Evolutionary conservation across 1,284 basidiomycete species (phyloP).

Genomic region (Jaminaea rosea): DNA sequence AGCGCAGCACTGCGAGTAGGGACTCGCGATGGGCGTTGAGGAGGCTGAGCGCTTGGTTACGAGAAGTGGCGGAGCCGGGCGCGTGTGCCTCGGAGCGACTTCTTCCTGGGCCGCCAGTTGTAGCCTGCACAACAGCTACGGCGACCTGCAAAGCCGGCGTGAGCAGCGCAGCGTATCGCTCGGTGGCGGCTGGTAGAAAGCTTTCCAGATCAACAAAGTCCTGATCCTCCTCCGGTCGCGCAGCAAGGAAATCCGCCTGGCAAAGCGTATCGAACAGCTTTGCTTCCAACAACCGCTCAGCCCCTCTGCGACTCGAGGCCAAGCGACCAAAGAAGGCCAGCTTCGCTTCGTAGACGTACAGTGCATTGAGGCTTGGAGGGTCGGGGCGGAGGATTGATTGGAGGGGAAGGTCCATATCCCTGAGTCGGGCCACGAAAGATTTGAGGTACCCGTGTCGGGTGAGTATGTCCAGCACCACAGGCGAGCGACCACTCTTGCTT

Average conservation of each 20-base stretch:
- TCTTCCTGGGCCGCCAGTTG: conserved; percentile 14
- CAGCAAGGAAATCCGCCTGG: conserved; percentile 76
- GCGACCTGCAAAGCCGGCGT: conserved; percentile 74
- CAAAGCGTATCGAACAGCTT: conserved; percentile 69
- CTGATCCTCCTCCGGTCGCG: conserved; percentile 69
- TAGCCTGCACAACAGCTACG: conserved; percentile 52
- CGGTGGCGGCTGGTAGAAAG: conserved; percentile 76
- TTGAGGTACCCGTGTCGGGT: conserved; percentile 68
- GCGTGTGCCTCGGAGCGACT: no score
- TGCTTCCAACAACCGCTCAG: conserved; percentile 73
- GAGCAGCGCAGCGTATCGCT: conserved; percentile 78
- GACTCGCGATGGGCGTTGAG: conserved; percentile 69
- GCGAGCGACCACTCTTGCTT: conserved; percentile 10
- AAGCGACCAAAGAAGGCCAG: conserved; percentile 78
- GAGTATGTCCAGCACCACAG: conserved; percentile 57
- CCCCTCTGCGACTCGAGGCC: conserved; percentile 69
- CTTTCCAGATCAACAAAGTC: conserved; percentile 71
- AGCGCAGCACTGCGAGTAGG: conserved; percentile 66
- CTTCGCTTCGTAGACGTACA: conserved; percentile 92
- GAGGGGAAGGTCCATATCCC: conserved; percentile 71
- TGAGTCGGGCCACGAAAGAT: conserved; percentile 72
- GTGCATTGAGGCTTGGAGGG: conserved; percentile 80
- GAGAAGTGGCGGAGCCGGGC: background rate
- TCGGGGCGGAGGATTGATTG: conserved; percentile 75
- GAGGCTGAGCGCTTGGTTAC: conserved; percentile 61